Base-by-base conservation (phyloP, 2,329 filamentous ascomycete species). In the Colletotrichum truncatum region DNA sequence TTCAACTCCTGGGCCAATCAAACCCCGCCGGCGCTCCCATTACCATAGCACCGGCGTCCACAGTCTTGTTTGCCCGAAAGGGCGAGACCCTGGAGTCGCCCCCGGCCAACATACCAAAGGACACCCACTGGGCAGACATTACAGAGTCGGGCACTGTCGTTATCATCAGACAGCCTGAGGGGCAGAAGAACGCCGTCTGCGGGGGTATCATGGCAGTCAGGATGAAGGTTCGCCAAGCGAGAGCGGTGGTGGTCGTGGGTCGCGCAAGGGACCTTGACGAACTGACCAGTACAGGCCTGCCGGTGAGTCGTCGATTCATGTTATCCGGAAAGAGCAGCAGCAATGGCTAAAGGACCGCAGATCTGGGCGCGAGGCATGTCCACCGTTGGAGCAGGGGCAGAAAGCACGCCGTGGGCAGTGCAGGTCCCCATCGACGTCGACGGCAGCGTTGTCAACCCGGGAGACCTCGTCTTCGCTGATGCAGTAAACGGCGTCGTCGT, bases 181-280 rank as follows among this genome's bases (percentile, higher is more conserved):
- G 81, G 1, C 90, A 93, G 73, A 84, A 83, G 54, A 93, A 91
- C 76, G 91, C 91, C 6, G 84, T 92, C 7, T 84, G 92, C 6
- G 92, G 92, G n/a, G 91, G 91, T 16, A 92, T 94, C 68, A 91
- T 93, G 85, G 91, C 90, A 5, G 80, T 86, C 28, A 82, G 91
- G 18, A 91, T 93, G 85, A 87, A 88, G 71, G 74, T 84, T 12
- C 81, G 89, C 10, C 85, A 86, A 12, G 86, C 86, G 16, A 81
- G 82, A 69, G 90, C 84, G 3, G 84, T 91, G 10, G 78, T 93
- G n/a, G 88, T 93, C 7, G 84, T 88, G 69, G 91, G 91, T 1
- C 80, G 91, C 38, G 86, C 91, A 6, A 82, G 91, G 66, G 92
- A 94, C 78, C 71, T 93, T 16, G 79, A 77, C 14, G 88, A 91